These are phyloP conservation scores for Trematosphaeria pertusa DNA, from an alignment of 2,329 filamentous ascomycete species.

Conservation along the genomic window DNA sequence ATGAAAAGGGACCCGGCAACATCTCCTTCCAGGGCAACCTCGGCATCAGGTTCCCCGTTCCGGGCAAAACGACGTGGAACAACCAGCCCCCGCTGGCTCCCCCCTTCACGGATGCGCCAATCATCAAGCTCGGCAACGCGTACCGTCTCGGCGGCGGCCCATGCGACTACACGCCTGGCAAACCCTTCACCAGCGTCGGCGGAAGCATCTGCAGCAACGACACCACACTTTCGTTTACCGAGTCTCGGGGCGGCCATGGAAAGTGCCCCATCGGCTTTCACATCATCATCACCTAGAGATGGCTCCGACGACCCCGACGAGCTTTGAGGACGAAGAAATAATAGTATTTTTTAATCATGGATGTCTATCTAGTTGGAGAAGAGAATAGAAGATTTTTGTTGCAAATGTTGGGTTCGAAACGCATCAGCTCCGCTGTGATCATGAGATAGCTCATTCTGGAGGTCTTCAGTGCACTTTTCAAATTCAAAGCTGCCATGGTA, in stretches of 20 bases:
- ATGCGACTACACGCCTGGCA: constrained; percentile 20
- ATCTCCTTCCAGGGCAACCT: constrained; percentile 25
- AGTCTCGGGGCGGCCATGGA: constrained; percentile 14
- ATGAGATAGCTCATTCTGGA: too few species aligned
- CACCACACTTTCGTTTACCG: constrained; percentile 16
- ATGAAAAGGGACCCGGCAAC: constrained; percentile 22
- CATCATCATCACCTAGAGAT: constrained; percentile 15
- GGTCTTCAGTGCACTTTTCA: too few species aligned
- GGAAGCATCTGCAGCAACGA: constrained; percentile 25
- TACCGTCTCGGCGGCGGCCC: constrained; percentile 25
- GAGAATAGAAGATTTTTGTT: too few species aligned
- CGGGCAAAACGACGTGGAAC: constrained; percentile 20
- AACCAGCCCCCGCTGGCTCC: constrained; percentile 20
- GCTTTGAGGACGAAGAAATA: too few species aligned
- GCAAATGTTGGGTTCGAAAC: too few species aligned
- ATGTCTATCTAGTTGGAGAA: too few species aligned
- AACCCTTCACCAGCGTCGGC: constrained; percentile 20
- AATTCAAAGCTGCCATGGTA: too few species aligned
- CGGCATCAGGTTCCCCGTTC: constrained; percentile 17
- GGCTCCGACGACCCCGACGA: constrained; percentile 17
- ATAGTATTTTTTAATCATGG: too few species aligned
- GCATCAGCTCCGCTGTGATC: too few species aligned
- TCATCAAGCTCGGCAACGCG: constrained; percentile 21
- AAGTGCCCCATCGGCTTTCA: constrained; percentile 18
- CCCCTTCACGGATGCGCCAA: constrained; percentile 22